Base-by-base conservation (phyloP, 208 protist species). In the Crithidia acanthocephali region DNA sequence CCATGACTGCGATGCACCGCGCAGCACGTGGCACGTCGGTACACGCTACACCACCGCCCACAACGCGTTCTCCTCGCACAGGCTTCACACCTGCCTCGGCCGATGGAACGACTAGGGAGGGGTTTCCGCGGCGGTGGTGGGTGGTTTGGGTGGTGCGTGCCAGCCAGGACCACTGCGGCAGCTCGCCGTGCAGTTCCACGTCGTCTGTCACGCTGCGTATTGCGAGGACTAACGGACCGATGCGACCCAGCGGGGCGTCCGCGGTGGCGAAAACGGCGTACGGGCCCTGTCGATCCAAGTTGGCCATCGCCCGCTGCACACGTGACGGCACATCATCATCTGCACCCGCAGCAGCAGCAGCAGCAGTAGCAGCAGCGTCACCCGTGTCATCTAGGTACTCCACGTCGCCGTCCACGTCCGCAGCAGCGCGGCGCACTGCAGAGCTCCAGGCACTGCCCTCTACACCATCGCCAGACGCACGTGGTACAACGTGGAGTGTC, bases 111-210 rank as follows among this genome's bases (percentile, higher is more conserved):
- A 11, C 11, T 40, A 11, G 8, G 8, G 35, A 40, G 35, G 35
- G 35, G n/a, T n/a, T n/a, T n/a, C n/a, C n/a, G n/a, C n/a, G n/a
- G n/a, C 20, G 16, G 44, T 50, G 44, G 44, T 28, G 48, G 4
- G 8, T 53, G 4, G 48, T 44, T 44, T 7, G 37, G 13, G 7
- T 5, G 48, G 23, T 28, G 18, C 23, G 57, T n/a, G 16, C 25
- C 59, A 65, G 27, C 55, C 66, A 57, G 23, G 66, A 30, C 55
- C 40, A 63, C 55, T 18, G n/a, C 55, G 45, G 44, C 27, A 72
- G 1, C 61, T 57, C 61, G 3, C 6, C 22, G n/a, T 10, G 28
- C 22, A 67, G 18, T 9, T 32, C 16, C 20, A 65, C 45, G 15
- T 65, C 59, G 59, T 65, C 28, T 6, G 59, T 65, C 44, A 65